A percentile compares a stretch with the other conserved stretches of the same genome.
Conservation (phyloP, 805 yeast genomes). For the Starmerella stellata region DNA sequence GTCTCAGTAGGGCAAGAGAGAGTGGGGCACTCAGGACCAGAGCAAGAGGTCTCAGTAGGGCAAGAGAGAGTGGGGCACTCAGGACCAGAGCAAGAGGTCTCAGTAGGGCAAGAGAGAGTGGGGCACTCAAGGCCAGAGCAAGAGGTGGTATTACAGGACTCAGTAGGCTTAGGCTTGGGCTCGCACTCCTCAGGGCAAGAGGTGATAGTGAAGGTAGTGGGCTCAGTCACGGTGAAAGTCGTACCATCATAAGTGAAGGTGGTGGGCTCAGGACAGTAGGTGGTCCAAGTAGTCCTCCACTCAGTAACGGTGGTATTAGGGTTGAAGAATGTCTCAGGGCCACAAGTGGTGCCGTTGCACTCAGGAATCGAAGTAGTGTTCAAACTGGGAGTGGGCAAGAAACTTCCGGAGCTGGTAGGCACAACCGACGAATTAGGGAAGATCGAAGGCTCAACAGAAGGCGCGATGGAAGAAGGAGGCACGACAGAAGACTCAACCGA, state of each 20-base stretch:
- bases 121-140: slow-evolving; percentile 13
- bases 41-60: slow-evolving; percentile 8
- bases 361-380: not conserved
- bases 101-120: slow-evolving; percentile 4
- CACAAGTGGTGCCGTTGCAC: not conserved
- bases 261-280: slow-evolving; percentile 35
- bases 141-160: no score
- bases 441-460: slow-evolving; percentile 44
- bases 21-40: slow-evolving; percentile 13
- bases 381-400: not conserved
- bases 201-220: not conserved
- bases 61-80: slow-evolving; percentile 11
- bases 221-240: slow-evolving; percentile 5
- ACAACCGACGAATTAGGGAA: slow-evolving; percentile 67
- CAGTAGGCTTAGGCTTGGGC: no score
- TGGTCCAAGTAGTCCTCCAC: slow-evolving; percentile 8
- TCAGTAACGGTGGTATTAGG: slow-evolving; percentile 2
- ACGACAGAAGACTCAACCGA: slow-evolving; percentile 18
- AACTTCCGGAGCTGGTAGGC: not conserved
- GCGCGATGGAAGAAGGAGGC: slow-evolving; percentile 9
- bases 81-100: slow-evolving; percentile 12
- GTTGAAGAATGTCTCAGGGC: no score
- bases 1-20: slow-evolving; percentile 7
- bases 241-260: slow-evolving; percentile 10
- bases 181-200: slow-evolving; percentile 4